Base-by-base conservation (phyloP, 139 green algal species). In the Tetradesmus lagerheimii region DNA sequence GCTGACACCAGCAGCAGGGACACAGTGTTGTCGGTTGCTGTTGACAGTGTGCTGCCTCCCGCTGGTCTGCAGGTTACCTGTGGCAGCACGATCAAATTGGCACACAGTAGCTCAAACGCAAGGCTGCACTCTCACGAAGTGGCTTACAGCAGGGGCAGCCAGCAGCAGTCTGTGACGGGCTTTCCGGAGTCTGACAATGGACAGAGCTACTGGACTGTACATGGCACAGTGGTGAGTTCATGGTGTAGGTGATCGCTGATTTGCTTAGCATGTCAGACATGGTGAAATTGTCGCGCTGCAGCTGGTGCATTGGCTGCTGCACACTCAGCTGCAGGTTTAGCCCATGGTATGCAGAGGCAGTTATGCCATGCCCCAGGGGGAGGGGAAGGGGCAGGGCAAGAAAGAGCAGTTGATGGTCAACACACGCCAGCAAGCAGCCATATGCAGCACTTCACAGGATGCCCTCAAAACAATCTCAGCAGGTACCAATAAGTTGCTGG, bases 101-200 rank as follows among this genome's bases (percentile, higher is more conserved):
- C 94, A 74, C 95, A 98, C 62, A 81, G 85, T 0, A 38, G 14
- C 2, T 97, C 94, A 0, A 92, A 92, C 25, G 90, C 92, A 15
- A 66, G 94, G 35, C 90, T 99, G 74, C 96, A 99, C 91, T 98
- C 95, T 6, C 97, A 99, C 57, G 95, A 98, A 57, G 95, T 99
- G 25, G 84, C 89, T 0, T 99, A 99, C 87, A 96, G 95, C 67
- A 94, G 91, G 18, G 97, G 97, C 37, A 97, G 93, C 83, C 96
- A 96, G 18, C 97, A 99, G 91, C 97, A 99, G 87, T 97, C 94
- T 0, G 97, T 99, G 6, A 99, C 97, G 1, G 57, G 37, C 37
- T 91, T 82, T 43, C 87, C 94, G 0, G 88, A 67, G 3, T 85
- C 88, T 18, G 96, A 97, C 66, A 95, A 98, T 39, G 91, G 87